Evolutionary conservation across 306 rosid genomes (phyloP).

Genomic region (Corylus avellana): DNA sequence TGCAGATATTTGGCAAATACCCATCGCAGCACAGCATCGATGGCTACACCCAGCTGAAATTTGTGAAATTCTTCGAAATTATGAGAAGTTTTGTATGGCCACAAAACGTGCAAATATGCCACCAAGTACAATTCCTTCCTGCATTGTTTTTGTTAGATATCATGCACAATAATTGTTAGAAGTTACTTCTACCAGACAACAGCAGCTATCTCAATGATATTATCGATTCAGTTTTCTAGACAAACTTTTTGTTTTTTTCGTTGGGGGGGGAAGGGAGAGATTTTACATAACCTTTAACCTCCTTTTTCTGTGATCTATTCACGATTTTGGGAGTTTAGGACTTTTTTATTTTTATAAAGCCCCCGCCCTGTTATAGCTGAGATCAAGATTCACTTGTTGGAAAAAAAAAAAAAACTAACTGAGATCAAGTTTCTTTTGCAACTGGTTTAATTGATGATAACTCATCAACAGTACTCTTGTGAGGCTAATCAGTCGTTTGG

Average conservation of each 20-base stretch:
- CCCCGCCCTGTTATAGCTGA: neutral
- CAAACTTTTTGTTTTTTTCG: neutral
- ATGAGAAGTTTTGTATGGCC: constrained; percentile 48
- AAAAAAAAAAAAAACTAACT: neutral
- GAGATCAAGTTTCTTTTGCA: constrained; percentile 6
- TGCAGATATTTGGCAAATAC: constrained; percentile 65
- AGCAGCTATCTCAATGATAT: neutral
- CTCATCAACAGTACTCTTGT: neutral
- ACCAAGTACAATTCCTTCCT: constrained; percentile 52
- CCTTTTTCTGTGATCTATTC: neutral
- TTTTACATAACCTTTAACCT: neutral
- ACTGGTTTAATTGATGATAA: neutral
- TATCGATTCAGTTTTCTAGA: constrained; percentile 17
- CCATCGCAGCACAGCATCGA: constrained; percentile 73
- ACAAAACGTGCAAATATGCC: constrained; percentile 67
- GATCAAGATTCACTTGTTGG: neutral
- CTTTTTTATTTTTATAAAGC: neutral
- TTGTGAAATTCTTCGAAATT: constrained; percentile 75
- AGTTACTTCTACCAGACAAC: constrained; percentile 8
- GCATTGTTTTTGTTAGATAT: constrained; percentile 9
- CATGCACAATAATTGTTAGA: neutral
- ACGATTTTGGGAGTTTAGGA: neutral
- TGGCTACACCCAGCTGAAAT: constrained; percentile 93
- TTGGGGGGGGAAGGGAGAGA: neutral
- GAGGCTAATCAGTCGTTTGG: neutral